Evolutionary conservation across 2,329 filamentous ascomycete species (phyloP), one percentile per base, ranked within the genome.

Genomic region (Trichoderma sp.): DNA sequence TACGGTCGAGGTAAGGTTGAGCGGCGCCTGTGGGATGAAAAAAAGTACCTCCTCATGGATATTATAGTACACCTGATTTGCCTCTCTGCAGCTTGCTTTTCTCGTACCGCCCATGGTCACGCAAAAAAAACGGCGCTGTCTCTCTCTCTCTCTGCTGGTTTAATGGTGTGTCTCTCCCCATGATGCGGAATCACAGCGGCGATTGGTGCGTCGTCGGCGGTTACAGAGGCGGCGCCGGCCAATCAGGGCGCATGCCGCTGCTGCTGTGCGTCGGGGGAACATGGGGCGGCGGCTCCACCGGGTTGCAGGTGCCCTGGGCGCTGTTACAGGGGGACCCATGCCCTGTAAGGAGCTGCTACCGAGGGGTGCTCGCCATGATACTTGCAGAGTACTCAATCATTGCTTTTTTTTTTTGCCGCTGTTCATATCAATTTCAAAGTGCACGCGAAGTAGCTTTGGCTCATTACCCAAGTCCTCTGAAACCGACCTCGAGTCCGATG

Each of bases 201-300:
- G 70, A 74, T 73, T 75, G 70, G 74, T 65, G 69, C 69, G 63
- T 63, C 54, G 71, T 74, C 74, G 78, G 78, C 78, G 78, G 78
- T 73, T 80, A 79, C 71, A 76, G 70, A 67, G 60, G 48, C 63
- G 48, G 57, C 58, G 59, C 50, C 30, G 67, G 65, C 78, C 77
- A 78, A 80, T 79, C 65, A 74, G 63, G 62, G 55, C 52, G 45
- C 71, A 70, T 70, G 64, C 70, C 73, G 69, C 71, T 58, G 66
- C 66, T 55, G 44, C 59, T 54, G 44, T 24, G 64, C 64, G 48
- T 50, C 50, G 48, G 57, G 28, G 47, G 34, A 30, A 41, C 58
- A 44, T 24, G 47, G 59, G 52, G 21, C 30, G 34, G 17, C 44
- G 6, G 44, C 9, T 30, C 58, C 58, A 52, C 34, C 19, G 34